These are phyloP conservation scores for Plectosphaerella cucumerina DNA, from an alignment of 2,329 filamentous ascomycete species.

Conservation along the genomic window DNA sequence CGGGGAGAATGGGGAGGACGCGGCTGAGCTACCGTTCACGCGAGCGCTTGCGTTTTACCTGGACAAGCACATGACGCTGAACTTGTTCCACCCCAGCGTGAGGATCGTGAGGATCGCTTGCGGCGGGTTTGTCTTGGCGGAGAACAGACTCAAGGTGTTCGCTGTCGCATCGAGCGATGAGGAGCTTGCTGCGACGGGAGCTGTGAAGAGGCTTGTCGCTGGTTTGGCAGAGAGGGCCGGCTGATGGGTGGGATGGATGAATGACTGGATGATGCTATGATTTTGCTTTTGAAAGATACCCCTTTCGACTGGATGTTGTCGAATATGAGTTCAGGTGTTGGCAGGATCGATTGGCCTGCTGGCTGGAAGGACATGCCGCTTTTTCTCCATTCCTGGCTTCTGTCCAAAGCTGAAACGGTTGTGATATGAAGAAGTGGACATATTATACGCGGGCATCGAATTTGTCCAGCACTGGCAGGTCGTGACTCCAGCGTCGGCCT, in stretches of 20 bases:
- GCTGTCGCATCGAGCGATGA: constrained; percentile 2
- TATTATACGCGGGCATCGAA: no score
- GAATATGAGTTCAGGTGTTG: no score
- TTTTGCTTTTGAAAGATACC: no score
- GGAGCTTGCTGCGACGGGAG: neutral
- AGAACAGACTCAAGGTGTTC: constrained; percentile 47
- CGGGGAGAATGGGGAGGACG: constrained; percentile 9
- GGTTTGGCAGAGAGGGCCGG: constrained; percentile 1
- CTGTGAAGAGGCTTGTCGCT: constrained; percentile 7
- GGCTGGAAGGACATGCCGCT: no score
- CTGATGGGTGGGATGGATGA: neutral
- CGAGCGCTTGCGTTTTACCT: constrained; percentile 47
- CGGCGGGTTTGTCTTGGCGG: constrained; percentile 50
- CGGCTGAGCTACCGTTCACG: constrained; percentile 38
- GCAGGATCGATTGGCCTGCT: no score
- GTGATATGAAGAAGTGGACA: no score
- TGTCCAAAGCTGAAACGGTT: no score
- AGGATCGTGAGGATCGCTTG: constrained; percentile 49
- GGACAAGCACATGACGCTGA: constrained; percentile 47
- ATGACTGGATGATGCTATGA: neutral
- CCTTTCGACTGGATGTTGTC: neutral
- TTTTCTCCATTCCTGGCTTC: no score
- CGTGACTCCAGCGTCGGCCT: no score
- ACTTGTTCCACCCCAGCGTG: constrained; percentile 53
- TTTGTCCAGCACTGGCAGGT: no score